These are phyloP conservation scores for Ophiostoma montium DNA, from an alignment of 2,329 filamentous ascomycete genomes.

Conservation along the genomic window DNA sequence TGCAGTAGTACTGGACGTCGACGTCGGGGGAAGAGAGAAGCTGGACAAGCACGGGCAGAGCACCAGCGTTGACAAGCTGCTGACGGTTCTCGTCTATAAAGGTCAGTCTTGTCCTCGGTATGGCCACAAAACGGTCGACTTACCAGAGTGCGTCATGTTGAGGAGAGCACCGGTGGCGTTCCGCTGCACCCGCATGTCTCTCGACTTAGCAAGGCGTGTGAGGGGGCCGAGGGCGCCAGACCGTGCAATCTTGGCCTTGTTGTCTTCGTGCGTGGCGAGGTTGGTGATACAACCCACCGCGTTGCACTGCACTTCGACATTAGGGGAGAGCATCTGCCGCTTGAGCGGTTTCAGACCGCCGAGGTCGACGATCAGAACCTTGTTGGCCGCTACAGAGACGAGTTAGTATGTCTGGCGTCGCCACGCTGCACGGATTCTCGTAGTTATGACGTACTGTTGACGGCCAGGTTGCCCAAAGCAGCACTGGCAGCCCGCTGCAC, in stretches of 20 bases:
- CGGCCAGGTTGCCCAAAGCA: conserved; percentile 86
- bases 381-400: conserved; percentile 66
- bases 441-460: conserved; percentile 60
- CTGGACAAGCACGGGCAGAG: conserved; percentile 94
- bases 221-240: conserved; percentile 86
- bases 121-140: conserved; percentile 15
- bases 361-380: conserved; percentile 86
- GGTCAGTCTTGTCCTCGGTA: too few relatives aligned
- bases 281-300: conserved; percentile 98
- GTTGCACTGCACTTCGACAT: conserved; percentile 98
- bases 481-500: conserved; percentile 94
- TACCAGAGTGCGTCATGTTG: conserved; percentile 99
- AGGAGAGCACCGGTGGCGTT: conserved; percentile 92
- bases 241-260: conserved; percentile 95
- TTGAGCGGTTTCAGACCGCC: conserved; percentile 85
- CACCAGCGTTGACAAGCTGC: conserved; percentile 90
- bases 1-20: conserved; percentile 99
- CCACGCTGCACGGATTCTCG: too few relatives aligned
- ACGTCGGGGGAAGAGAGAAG: conserved; percentile 86
- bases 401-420: neutral
- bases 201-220: conserved; percentile 86
- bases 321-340: conserved; percentile 93
- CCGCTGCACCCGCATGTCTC: conserved; percentile 95
- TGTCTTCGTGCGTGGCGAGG: conserved; percentile 93
- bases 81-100: conserved; percentile 82